Base-by-base conservation (phyloP, 2,329 filamentous ascomycete genomes). In the Aspergillus tanneri region DNA sequence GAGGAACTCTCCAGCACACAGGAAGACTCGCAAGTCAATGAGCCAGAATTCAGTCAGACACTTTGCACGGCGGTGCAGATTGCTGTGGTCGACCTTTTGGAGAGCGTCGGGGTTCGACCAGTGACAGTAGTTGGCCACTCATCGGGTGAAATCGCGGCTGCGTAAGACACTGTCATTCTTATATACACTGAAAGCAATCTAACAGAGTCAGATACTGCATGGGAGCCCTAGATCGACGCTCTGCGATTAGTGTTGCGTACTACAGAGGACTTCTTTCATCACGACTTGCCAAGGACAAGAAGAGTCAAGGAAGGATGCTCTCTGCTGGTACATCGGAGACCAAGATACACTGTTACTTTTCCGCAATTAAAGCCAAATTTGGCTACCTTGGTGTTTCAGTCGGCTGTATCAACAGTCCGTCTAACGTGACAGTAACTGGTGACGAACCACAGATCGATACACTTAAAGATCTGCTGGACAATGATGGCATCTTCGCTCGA, bases 111-210 rank as follows among this genome's bases (percentile, higher is more conserved):
- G n/a, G 51, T 69, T 19, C 47, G 43, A 4, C 61, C 66, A 4
- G 47, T 32, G 14, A 42, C 44, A 8, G 66, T 69, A 4, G 47
- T 41, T 1, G 64, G 66, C 2, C 66, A 69, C 28, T 67, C 64
- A 0, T 62, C 59, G 2, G 66, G 66, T 5, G 66, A 69, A 41
- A 65, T 77, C 24, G 72, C 71, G 0, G 74, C 74, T 0, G 72
- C 74, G 6, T 78, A 77, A 48, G 73, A 34, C 4, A 23, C 24
- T 52, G 10, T 14, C 18, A 18, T 67, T 5, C 53, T 57, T 1
- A 49, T 53, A 1, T 4, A 32, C 4, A 32, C 16, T n/a, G 28
- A 32, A 12, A 12, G 47, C 59, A 39, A 56, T 50, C 11, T 63
- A 65, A 3, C 58, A 61, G 53, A 61, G 55, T 7, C 10, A 35